Evolutionary conservation across 2,329 filamentous ascomycete genomes (phyloP).

Genomic region (Lecanosticta acicola): DNA sequence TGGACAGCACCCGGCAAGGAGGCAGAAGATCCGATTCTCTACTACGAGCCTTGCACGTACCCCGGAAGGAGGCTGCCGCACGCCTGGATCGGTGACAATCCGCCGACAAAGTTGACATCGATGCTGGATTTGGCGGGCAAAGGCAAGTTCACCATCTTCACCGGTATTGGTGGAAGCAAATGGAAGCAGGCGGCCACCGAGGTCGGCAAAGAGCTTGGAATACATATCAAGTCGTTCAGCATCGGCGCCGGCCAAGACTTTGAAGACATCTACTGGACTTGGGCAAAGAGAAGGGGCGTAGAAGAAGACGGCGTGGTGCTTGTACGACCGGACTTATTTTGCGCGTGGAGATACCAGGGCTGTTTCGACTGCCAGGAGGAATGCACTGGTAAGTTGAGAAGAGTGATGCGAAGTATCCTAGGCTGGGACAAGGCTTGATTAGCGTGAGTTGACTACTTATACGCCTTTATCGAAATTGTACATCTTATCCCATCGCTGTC

Average conservation of each 20-base stretch:
- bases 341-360: constrained; percentile 6
- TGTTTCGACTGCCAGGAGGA: too few species aligned
- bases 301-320: constrained; percentile 4
- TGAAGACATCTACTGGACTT: constrained; percentile 56
- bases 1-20: constrained; percentile 7
- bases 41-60: constrained; percentile 39
- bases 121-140: constrained; percentile 56
- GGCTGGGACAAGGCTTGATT: too few species aligned
- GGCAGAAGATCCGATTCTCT: constrained; percentile 36
- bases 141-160: constrained; percentile 40
- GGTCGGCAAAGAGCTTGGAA: constrained; percentile 35
- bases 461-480: too few species aligned
- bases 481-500: too few species aligned
- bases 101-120: constrained; percentile 44
- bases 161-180: constrained; percentile 49
- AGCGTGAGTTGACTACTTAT: too few species aligned
- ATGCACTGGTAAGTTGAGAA: too few species aligned
- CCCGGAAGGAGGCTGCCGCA: constrained; percentile 56
- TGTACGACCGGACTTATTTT: constrained; percentile 1
- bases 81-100: constrained; percentile 51
- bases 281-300: constrained; percentile 30
- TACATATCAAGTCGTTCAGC: constrained; percentile 43
- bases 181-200: constrained; percentile 48
- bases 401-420: too few species aligned
- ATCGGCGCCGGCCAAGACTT: constrained; percentile 54